phyloP scores from a whole-genome alignment of 2,329 filamentous ascomycete genomes.

The Trichoderma sp. region DNA sequence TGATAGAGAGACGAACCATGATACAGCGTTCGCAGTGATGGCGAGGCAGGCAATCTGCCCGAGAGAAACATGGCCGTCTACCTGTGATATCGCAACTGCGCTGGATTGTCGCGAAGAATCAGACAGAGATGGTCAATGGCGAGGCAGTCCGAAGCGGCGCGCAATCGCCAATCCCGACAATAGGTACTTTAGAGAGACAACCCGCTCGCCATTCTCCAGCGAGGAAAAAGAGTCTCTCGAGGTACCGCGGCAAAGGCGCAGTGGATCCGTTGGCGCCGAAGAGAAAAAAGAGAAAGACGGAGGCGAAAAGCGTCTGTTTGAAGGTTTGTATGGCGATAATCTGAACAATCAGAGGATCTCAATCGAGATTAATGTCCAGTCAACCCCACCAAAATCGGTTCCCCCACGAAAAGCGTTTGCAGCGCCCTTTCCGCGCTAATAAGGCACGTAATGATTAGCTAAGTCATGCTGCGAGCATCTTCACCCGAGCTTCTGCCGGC shows the following conservation, averaged over 20 bases:
- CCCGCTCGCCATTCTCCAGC: slow-evolving; percentile 15
- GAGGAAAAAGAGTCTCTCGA: neutral
- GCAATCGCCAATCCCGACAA: slow-evolving; percentile 22
- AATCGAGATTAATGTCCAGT: slow-evolving; percentile 3
- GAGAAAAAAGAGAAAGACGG: neutral
- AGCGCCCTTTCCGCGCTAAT: neutral
- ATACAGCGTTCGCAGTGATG: slow-evolving; percentile 30
- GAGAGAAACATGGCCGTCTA: slow-evolving; percentile 31
- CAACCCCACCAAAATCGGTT: slow-evolving; percentile 13
- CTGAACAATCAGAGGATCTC: neutral
- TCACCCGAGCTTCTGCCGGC: no score
- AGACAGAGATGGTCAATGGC: slow-evolving; percentile 1
- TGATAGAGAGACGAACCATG: slow-evolving; percentile 15
- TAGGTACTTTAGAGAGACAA: slow-evolving; percentile 14
- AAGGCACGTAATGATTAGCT: slow-evolving; percentile 25
- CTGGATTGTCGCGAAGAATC: slow-evolving; percentile 22
- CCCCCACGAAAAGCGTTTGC: slow-evolving; percentile 9
- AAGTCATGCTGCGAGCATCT: neutral
- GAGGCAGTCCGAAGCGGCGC: slow-evolving; percentile 20
- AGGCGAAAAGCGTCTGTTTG: neutral
- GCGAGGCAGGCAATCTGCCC: slow-evolving; percentile 31
- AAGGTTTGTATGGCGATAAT: no score
- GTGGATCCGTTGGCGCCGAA: slow-evolving; percentile 15
- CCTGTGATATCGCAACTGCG: neutral
- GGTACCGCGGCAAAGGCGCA: neutral